Percentiles rank a stretch among this genome's conserved stretches.
These are phyloP conservation scores for Prunus yedoensis DNA, from an alignment of 331 rosid species.

Conservation along the genomic window DNA sequence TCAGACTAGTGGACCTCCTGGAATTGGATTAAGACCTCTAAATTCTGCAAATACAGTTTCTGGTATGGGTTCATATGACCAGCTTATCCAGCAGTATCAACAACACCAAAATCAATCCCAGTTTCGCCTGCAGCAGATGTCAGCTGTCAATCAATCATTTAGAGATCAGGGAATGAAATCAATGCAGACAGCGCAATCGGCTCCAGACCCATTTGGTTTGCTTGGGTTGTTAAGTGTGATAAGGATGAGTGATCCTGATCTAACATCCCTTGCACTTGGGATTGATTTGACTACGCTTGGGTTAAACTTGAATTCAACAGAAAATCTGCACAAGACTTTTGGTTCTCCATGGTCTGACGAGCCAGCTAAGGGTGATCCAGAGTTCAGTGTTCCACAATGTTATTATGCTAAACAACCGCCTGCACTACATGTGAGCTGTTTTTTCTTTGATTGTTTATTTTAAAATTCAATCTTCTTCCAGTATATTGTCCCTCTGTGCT, in stretches of 20 bases:
- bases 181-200: conserved; percentile 65
- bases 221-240: conserved; percentile 93
- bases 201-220: conserved; percentile 85
- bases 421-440: conserved; percentile 58
- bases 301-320: conserved; percentile 86
- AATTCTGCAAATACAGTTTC: conserved; percentile 82
- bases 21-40: conserved; percentile 88
- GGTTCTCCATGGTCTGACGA: conserved; percentile 99
- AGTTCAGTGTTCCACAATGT: conserved; percentile 81
- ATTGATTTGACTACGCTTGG: conserved; percentile 94
- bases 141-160: conserved; percentile 74
- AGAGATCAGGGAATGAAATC: conserved; percentile 83
- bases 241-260: conserved; percentile 90
- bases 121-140: conserved; percentile 87
- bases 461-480: neutral
- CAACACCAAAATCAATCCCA: conserved; percentile 82
- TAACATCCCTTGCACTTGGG: conserved; percentile 96
- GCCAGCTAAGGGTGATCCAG: conserved; percentile 94
- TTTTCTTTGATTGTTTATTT: conserved; percentile 5
- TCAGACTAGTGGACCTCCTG: conserved; percentile 93
- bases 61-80: conserved; percentile 90
- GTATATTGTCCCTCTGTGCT: neutral
- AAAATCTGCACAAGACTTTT: conserved; percentile 89
- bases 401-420: conserved; percentile 83
- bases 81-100: conserved; percentile 89